Base-by-base conservation (phyloP, 2,329 filamentous ascomycete species). In the Diaporthe citriasiana region DNA sequence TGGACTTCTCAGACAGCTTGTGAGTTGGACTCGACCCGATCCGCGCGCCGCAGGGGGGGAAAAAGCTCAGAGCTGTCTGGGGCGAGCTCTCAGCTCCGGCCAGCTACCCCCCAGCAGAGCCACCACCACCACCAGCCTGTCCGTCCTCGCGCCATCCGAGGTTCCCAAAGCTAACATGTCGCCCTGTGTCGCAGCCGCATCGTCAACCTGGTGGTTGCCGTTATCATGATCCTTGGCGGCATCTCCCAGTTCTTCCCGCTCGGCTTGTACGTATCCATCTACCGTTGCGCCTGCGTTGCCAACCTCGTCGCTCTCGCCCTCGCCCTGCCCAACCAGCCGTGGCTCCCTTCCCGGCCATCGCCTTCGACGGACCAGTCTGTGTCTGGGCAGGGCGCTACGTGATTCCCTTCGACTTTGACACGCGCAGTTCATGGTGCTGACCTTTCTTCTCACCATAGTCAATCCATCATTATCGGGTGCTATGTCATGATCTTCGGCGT, bases 1-100 rank as follows among this genome's bases (percentile, higher is more conserved):
- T 98, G 95, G 95, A 98, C 85, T 94, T 95, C 87, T 96, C 94
- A 77, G 95, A 97, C 85, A 92, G 92, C 83, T 97, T 97, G 95
- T 97, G 89, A 87, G 94, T 89, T 76, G 65, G 47, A 53, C 38
- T 42, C 38, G 56, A 57, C 70, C 53, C 65, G 42, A 59, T 59
- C 47, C 72, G 60, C 72, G 73, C 76, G 70, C 73, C 75, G 38
- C 71, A 51, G 51, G 30, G 33, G 33, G n/a, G 9, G 25, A 53
- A n/a, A 53, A n/a, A 17, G 30, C 47, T 68, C 45, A 53, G 63
- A 68, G 47, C 47, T 63, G 59, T 63, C 40, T 33, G 59, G n/a
- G 15, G 27, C 27, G 19, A 68, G 63, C 63, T 68, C 33, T 27
- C 47, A 68, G 63, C 63, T 51, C 45, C 5, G 45, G 12, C 42